Conservation (phyloP, 2,329 filamentous ascomycete genomes). For the Calonectria naviculata region DNA sequence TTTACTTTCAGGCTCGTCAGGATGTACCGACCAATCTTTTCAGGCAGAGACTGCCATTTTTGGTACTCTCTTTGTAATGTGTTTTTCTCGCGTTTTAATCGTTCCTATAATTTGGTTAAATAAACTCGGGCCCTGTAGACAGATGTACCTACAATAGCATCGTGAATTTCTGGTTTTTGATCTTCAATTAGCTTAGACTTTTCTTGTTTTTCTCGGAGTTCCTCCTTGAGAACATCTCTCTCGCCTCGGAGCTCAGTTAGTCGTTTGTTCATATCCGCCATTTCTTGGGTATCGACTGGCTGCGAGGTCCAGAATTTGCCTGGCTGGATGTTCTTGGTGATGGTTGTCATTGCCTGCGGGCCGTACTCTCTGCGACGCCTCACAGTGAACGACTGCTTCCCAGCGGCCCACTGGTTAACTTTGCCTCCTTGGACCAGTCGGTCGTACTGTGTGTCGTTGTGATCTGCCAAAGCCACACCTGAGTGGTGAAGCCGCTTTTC, state of each 20-base stretch:
- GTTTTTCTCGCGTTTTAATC: conserved; percentile 71
- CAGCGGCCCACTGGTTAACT: conserved; percentile 78
- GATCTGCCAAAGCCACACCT: conserved; percentile 71
- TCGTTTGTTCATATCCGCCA: conserved; percentile 67
- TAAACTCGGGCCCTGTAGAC: not conserved
- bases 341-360: conserved; percentile 75
- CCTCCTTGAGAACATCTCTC: conserved; percentile 45
- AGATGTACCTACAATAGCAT: conserved; percentile 48
- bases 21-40: conserved; percentile 71
- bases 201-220: conserved; percentile 47
- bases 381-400: conserved; percentile 71
- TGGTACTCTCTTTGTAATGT: conserved; percentile 74
- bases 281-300: conserved; percentile 76
- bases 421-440: conserved; percentile 66
- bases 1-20: not conserved
- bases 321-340: conserved; percentile 67
- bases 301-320: conserved; percentile 82
- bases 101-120: conserved; percentile 50
- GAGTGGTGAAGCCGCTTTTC: conserved; percentile 76
- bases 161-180: conserved; percentile 53
- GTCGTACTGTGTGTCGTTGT: conserved; percentile 76
- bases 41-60: conserved; percentile 74
- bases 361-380: conserved; percentile 85
- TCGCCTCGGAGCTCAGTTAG: conserved; percentile 56
- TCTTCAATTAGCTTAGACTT: conserved; percentile 56